These are phyloP conservation scores for Rhizopogon salebrosus DNA, from an alignment of 768 basidiomycete species.

Conservation along the genomic window DNA sequence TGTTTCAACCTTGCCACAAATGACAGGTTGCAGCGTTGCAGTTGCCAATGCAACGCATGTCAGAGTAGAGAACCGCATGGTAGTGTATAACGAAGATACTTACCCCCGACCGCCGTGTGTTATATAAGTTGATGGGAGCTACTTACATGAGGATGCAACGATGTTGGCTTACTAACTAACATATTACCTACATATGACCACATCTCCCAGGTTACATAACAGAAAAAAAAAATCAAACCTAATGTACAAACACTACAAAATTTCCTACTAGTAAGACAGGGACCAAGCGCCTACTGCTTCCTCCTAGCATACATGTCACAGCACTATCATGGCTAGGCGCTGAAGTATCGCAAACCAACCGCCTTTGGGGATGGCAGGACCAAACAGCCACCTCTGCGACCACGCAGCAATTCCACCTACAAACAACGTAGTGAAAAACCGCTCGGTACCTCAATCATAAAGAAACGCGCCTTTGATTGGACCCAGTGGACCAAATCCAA, in stretches of 20 bases:
- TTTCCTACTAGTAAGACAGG: too few relatives aligned
- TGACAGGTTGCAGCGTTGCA: not conserved
- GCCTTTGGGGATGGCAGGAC: not conserved
- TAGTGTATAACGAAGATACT: too few relatives aligned
- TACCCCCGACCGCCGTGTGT: too few relatives aligned
- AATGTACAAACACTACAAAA: not conserved
- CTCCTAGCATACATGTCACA: too few relatives aligned
- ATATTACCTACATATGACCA: too few relatives aligned
- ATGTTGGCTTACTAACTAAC: too few relatives aligned
- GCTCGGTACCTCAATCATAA: not conserved
- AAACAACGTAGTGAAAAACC: not conserved
- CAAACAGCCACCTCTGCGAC: not conserved
- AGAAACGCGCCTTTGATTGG: constrained; percentile 25
- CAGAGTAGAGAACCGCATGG: not conserved
- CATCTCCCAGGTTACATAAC: too few relatives aligned
- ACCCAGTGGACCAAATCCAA: constrained; percentile 31
- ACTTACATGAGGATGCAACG: too few relatives aligned
- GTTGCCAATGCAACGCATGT: not conserved
- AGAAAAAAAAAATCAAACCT: not conserved
- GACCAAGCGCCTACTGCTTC: too few relatives aligned
- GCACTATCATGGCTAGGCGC: not conserved
- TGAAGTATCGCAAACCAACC: not conserved
- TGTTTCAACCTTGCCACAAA: not conserved
- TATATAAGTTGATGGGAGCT: too few relatives aligned
- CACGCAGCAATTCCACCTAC: not conserved